Evolutionary conservation across 768 basidiomycete genomes (phyloP).

Genomic region (Gyrodon lividus): DNA sequence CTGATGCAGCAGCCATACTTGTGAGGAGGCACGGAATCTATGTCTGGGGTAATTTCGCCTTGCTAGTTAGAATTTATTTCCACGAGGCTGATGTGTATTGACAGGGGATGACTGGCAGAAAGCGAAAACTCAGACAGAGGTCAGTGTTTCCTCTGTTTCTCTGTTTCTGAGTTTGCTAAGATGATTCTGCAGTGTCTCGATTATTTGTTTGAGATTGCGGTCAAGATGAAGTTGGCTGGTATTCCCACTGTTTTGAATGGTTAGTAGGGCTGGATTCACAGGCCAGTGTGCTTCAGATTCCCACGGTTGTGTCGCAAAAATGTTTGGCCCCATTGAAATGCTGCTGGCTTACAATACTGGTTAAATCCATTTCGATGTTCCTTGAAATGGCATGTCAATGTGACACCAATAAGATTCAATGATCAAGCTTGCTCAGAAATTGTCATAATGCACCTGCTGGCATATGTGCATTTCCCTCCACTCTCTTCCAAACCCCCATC

Average conservation of each 20-base stretch:
- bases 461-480: no score
- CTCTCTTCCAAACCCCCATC: no score
- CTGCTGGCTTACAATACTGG: no score
- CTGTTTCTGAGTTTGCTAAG: slow-evolving; percentile 9
- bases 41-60: slow-evolving; percentile 71
- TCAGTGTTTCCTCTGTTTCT: slow-evolving; percentile 18
- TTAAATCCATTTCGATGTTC: no score
- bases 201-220: slow-evolving; percentile 86
- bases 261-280: not conserved
- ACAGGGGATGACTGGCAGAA: slow-evolving; percentile 76
- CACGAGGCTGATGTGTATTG: slow-evolving; percentile 9
- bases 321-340: no score
- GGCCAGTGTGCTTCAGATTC: no score
- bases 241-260: slow-evolving; percentile 45
- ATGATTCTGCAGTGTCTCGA: slow-evolving; percentile 69
- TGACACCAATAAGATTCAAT: no score
- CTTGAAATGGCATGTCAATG: no score
- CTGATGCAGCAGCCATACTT: slow-evolving; percentile 74
- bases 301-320: no score
- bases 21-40: slow-evolving; percentile 82
- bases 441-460: no score
- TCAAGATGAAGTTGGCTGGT: slow-evolving; percentile 74
- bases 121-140: slow-evolving; percentile 87
- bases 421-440: no score
- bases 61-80: not conserved